Conservation (phyloP, 2,329 filamentous ascomycete species). For the Ophiostoma novo-ulmi region DNA sequence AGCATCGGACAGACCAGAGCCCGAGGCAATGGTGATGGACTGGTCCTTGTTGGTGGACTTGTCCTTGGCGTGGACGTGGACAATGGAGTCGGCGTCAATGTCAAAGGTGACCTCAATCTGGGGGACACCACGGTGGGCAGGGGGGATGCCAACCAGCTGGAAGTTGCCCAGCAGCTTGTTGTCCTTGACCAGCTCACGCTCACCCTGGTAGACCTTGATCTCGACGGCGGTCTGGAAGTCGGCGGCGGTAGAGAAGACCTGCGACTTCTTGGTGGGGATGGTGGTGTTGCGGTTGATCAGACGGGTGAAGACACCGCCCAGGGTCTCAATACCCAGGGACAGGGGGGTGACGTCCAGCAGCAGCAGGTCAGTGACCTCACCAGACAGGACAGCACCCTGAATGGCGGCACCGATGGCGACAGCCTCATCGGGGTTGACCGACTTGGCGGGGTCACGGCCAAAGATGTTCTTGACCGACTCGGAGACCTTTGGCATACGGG, state of each 20-base stretch:
- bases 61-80: conserved; percentile 96
- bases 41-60: conserved; percentile 98
- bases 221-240: conserved; percentile 99
- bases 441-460: conserved; percentile 98
- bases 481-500: conserved; percentile 97
- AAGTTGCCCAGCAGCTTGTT: conserved; percentile 99
- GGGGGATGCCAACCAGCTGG: conserved; percentile 94
- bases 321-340: conserved; percentile 97
- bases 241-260: conserved; percentile 98
- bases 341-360: conserved; percentile 93
- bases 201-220: conserved; percentile 98
- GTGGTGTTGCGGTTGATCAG: conserved; percentile 99
- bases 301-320: conserved; percentile 99
- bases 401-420: conserved; percentile 97
- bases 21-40: conserved; percentile 99
- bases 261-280: conserved; percentile 99
- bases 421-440: conserved; percentile 98
- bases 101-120: conserved; percentile 99
- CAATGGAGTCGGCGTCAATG: conserved; percentile 97
- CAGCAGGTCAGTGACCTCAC: conserved; percentile 65
- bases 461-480: conserved; percentile 99
- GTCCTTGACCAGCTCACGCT: conserved; percentile 97
- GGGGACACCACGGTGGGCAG: conserved; percentile 93
- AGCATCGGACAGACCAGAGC: conserved; percentile 87
- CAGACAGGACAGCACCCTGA: conserved; percentile 93